Conservation (phyloP, 257 asterid genomes). For the Henckelia pumila region DNA sequence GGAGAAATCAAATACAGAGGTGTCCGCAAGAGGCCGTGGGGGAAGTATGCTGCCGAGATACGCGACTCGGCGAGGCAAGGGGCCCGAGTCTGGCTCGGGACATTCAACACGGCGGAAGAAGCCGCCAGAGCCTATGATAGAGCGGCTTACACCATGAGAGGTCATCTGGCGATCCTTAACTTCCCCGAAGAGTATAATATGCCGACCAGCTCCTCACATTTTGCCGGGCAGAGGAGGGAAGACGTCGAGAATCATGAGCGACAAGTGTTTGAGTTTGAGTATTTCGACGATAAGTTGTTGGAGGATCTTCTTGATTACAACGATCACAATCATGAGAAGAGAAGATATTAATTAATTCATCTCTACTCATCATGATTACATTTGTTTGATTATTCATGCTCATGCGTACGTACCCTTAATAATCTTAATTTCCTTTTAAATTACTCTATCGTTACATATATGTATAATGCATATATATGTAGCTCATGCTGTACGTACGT, state of each 20-base stretch:
- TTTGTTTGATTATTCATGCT: too few species aligned
- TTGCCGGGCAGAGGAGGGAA: constrained; percentile 29
- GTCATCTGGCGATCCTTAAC: constrained; percentile 75
- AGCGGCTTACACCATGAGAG: constrained; percentile 73
- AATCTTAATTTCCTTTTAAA: too few species aligned
- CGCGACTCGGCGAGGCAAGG: constrained; percentile 60
- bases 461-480: too few species aligned
- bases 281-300: constrained; percentile 52
- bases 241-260: constrained; percentile 24
- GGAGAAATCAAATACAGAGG: constrained; percentile 67
- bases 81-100: constrained; percentile 81
- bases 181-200: constrained; percentile 65
- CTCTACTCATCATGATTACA: too few species aligned
- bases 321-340: constrained; percentile 27
- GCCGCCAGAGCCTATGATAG: constrained; percentile 77
- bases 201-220: constrained; percentile 65
- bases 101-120: constrained; percentile 59
- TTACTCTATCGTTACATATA: too few species aligned
- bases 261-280: constrained; percentile 66
- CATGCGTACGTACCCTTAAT: too few species aligned
- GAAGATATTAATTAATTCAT: constrained; percentile 5
- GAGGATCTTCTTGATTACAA: constrained; percentile 63
- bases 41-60: constrained; percentile 83
- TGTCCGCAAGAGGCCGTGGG: constrained; percentile 81
- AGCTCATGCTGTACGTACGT: too few species aligned